These are phyloP conservation scores for Pichia exigua DNA, from an alignment of 805 yeast species.

Conservation along the genomic window DNA sequence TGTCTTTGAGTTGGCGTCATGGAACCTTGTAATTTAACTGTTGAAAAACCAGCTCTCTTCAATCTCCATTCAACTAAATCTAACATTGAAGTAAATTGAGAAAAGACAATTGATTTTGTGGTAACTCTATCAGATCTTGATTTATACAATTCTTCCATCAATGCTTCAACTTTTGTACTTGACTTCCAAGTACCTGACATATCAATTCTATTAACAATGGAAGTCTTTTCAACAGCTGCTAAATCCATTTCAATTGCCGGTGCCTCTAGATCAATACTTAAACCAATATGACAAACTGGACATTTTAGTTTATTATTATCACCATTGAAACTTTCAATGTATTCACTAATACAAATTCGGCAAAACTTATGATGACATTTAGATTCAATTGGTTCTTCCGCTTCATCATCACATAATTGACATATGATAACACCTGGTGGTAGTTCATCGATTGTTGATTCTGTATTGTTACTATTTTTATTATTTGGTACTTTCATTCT, in stretches of 20 bases:
- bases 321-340: slow-evolving; percentile 74
- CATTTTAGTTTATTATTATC: slow-evolving; percentile 56
- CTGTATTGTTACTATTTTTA: slow-evolving; percentile 6
- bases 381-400: slow-evolving; percentile 93
- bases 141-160: slow-evolving; percentile 86
- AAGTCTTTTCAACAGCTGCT: slow-evolving; percentile 50
- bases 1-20: slow-evolving; percentile 97
- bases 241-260: slow-evolving; percentile 70
- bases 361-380: slow-evolving; percentile 93
- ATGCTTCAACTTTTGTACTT: slow-evolving; percentile 93
- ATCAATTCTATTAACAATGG: slow-evolving; percentile 81
- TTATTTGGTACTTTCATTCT: slow-evolving; percentile 38
- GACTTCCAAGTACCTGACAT: slow-evolving; percentile 88
- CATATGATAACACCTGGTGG: slow-evolving; percentile 60
- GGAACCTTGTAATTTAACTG: slow-evolving; percentile 90
- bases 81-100: slow-evolving; percentile 84
- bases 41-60: slow-evolving; percentile 88
- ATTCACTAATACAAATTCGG: slow-evolving; percentile 85
- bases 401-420: slow-evolving; percentile 93
- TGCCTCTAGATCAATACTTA: slow-evolving; percentile 82
- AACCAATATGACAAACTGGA: slow-evolving; percentile 92
- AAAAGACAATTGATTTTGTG: slow-evolving; percentile 90
- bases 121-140: slow-evolving; percentile 82
- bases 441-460: slow-evolving; percentile 23
- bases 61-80: slow-evolving; percentile 95